Base-by-base conservation (phyloP, 2,329 filamentous ascomycete genomes). In the Penicillium sp. region DNA sequence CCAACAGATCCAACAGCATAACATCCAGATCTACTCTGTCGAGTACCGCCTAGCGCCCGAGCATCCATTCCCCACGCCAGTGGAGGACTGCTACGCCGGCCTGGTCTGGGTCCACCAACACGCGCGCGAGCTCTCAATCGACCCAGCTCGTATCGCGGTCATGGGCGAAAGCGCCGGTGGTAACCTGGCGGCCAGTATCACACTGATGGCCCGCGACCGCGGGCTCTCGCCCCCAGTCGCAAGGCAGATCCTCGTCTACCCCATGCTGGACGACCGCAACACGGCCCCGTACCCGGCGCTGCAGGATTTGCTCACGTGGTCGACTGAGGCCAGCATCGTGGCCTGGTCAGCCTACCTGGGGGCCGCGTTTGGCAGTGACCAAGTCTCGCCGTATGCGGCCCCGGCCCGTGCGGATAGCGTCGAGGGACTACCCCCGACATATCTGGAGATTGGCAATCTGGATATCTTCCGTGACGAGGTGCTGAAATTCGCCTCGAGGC, bases 261-360 rank as follows among this genome's bases (percentile, higher is more conserved):
- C 79, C 3, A 83, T 83, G 80, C 68, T 83, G 12, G 80, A 83
- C 63, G 78, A 82, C 49, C 75, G 71, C 43, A 69, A 72, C n/a
- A 68, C 60, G n/a, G 60, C 60, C 7, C 73, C 73, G 4, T 69
- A 70, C n/a, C 61, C 62, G 14, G 72, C 76, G 14, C 72, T 76
- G 50, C 71, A 72, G 25, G 65, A 66, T 3, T 70, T 74, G 34
- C 68, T 71, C 0, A 69, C 69, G 17, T 82, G 79, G 78, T 69
- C 65, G 1, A 64, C 65, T 5, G 71, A 69, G 42, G 73, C 75
- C 55, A 81, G 80, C 63, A 62, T 70, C 42, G 78, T 74, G 4
- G 79, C 73, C 4, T 83, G 80, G 80, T 65, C 66, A 2, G 74
- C 75, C 4, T 71, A 79, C 15, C 71, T 82, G 7, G 80, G 78